Evolutionary conservation across 345 rosid genomes (phyloP).

Genomic region (Eutrema heterophyllum): DNA sequence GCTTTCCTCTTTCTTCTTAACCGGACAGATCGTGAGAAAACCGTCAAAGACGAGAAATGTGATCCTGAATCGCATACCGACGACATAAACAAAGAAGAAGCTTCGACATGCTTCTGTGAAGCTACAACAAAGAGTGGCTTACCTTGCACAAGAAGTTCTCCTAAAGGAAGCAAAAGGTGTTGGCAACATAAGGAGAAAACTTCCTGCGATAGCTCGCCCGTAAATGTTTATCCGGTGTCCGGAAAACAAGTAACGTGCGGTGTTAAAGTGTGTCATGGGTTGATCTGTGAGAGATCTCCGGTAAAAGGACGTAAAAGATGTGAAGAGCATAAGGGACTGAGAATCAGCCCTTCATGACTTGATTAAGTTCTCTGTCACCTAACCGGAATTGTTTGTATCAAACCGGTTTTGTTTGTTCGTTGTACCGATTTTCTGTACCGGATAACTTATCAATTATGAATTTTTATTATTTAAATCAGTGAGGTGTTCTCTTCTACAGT

Average conservation of each 20-base stretch:
- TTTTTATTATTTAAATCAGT: background rate
- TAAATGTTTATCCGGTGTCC: background rate
- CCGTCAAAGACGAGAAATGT: background rate
- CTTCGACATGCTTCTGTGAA: constrained; percentile 37
- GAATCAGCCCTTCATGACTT: constrained; percentile 13
- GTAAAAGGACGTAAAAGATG: constrained; percentile 31
- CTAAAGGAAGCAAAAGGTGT: constrained; percentile 43
- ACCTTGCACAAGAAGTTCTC: constrained; percentile 40
- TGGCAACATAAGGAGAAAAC: constrained; percentile 52
- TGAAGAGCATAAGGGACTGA: constrained; percentile 35
- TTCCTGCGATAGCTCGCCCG: background rate
- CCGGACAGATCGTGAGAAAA: constrained; percentile 19
- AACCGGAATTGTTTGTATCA: background rate
- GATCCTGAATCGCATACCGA: background rate
- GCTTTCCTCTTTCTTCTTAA: constrained; percentile 28
- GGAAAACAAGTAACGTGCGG: constrained; percentile 21
- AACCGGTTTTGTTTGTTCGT: background rate
- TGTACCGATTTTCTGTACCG: background rate
- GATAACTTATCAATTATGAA: background rate
- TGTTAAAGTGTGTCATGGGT: constrained; percentile 22
- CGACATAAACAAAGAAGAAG: background rate
- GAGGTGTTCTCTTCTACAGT: background rate
- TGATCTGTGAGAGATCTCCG: constrained; percentile 28
- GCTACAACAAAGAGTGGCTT: constrained; percentile 43
- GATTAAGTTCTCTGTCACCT: background rate